Evolutionary conservation across 2,329 filamentous ascomycete genomes (phyloP), one percentile per base, ranked within the genome.

Genomic region (Ramularia endophylla): DNA sequence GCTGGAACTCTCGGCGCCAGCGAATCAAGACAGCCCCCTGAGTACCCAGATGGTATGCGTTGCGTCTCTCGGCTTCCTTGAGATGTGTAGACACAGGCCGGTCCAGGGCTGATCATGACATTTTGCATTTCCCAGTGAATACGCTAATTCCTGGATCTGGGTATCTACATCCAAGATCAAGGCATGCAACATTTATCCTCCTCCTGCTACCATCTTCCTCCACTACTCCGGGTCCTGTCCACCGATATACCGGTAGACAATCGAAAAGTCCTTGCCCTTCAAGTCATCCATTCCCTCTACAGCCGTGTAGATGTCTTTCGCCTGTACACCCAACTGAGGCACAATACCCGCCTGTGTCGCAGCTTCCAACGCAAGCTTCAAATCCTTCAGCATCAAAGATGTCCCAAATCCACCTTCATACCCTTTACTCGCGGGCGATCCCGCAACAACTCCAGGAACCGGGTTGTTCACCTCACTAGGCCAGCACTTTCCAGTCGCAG

Each of bases 381-480:
- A 46, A 50, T 73, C 71, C 47, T 74, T 74, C 47, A 67, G 65
- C 53, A 70, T 70, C n/a, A 74, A 54, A 38, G 61, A 58, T n/a
- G 71, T 64, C 3, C 71, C 70, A 47, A 74, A 74, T 0, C 71
- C 71, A 15, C 70, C 70, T 16, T 69, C 65, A 43, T 74, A 98
- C 40, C 84, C 88, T 42, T 83, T 73, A 40, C 74, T 77, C 0
- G 88, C 84, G 0, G 90, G 88, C 2, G 87, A 78, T 1, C 75
- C 78, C 46, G 83, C 80, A 16, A 90, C 74, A 0, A 95, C 88
- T 11, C 88, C 89, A 8, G 81, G 81, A 3, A 97, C 88, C 0
- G 92, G 92, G 61, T 97, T 97, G 67, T 98, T 98, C 48, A 94
- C 72, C 67, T 95, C 89, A 56, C 83, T 92, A 1, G 90, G 88